phyloP scores from a whole-genome alignment of 148 eudicot species.

The Rhododendron kiyosumense region DNA sequence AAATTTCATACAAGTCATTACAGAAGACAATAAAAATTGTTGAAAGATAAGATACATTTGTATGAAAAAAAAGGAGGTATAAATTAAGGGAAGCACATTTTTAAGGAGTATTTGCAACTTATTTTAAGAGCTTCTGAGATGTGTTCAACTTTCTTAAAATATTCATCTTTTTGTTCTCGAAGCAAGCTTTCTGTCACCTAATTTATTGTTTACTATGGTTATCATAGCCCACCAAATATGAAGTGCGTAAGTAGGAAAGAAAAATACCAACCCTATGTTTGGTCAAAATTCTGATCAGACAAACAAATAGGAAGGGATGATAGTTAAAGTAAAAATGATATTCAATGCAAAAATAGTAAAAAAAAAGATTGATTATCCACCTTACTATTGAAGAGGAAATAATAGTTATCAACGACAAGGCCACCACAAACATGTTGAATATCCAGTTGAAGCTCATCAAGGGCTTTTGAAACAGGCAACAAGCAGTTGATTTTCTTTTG shows the following conservation, averaged over 20 bases:
- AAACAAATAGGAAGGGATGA: too few species aligned
- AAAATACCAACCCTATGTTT: not conserved
- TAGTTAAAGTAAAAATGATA: not conserved
- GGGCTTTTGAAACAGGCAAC: slow-evolving; percentile 64
- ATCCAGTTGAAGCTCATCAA: slow-evolving; percentile 82
- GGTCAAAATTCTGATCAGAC: too few species aligned
- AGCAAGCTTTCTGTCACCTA: not conserved
- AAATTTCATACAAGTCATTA: not conserved
- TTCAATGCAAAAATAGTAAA: not conserved
- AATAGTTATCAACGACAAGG: slow-evolving; percentile 77
- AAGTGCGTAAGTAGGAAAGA: not conserved
- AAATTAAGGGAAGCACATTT: not conserved
- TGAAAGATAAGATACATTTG: not conserved
- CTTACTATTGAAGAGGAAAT: slow-evolving; percentile 85
- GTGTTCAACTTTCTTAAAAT: not conserved
- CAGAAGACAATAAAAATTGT: not conserved
- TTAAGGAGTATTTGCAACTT: not conserved
- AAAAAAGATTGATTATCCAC: slow-evolving; percentile 26
- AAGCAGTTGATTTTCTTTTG: slow-evolving; percentile 68
- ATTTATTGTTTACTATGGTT: not conserved
- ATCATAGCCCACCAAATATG: not conserved
- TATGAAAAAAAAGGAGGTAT: not conserved
- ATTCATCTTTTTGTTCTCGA: not conserved
- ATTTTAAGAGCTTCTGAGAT: not conserved
- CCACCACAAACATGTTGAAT: slow-evolving; percentile 94